A percentile compares a stretch with the other conserved stretches of the same genome.
These are phyloP conservation scores for Puccinia triticina DNA, from an alignment of 1,284 basidiomycete genomes.

Conservation along the genomic window DNA sequence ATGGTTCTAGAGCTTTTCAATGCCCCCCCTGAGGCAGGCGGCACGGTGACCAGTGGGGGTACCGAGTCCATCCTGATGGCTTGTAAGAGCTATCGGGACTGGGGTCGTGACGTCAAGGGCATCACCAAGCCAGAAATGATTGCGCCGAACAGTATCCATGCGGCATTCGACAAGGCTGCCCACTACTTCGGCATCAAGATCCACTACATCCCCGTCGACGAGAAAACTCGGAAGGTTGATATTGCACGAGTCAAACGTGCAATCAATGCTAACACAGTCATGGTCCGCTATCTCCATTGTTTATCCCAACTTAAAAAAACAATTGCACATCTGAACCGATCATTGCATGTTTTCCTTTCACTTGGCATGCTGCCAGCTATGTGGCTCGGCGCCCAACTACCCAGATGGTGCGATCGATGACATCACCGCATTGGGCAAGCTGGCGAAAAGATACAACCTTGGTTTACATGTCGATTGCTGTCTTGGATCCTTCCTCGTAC, in stretches of 20 bases:
- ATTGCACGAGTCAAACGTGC: slow-evolving; percentile 77
- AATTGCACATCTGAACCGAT: not conserved
- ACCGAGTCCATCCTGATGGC: slow-evolving; percentile 96
- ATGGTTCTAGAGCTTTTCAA: slow-evolving; percentile 76
- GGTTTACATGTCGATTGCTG: slow-evolving; percentile 87
- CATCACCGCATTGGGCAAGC: slow-evolving; percentile 74
- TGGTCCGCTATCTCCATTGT: slow-evolving; percentile 64
- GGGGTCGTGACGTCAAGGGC: slow-evolving; percentile 81
- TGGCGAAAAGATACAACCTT: slow-evolving; percentile 76
- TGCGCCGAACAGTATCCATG: slow-evolving; percentile 82
- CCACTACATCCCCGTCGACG: slow-evolving; percentile 83
- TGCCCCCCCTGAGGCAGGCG: slow-evolving; percentile 70
- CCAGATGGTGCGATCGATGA: slow-evolving; percentile 68
- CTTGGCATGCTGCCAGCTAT: slow-evolving; percentile 34
- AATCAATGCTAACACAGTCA: slow-evolving; percentile 79
- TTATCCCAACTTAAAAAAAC: not conserved
- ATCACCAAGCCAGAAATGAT: slow-evolving; percentile 93
- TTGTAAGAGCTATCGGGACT: slow-evolving; percentile 89
- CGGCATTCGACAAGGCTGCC: slow-evolving; percentile 91
- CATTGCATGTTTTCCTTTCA: slow-evolving; percentile 36
- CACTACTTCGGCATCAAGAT: slow-evolving; percentile 91
- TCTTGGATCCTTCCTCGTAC: slow-evolving; percentile 86
- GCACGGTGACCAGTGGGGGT: slow-evolving; percentile 89
- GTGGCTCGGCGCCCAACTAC: slow-evolving; percentile 53
- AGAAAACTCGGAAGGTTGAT: slow-evolving; percentile 76